Evolutionary conservation across 441 rosid genomes (phyloP), one percentile per base, ranked within the genome.

Genomic region (Populus tomentosa): DNA sequence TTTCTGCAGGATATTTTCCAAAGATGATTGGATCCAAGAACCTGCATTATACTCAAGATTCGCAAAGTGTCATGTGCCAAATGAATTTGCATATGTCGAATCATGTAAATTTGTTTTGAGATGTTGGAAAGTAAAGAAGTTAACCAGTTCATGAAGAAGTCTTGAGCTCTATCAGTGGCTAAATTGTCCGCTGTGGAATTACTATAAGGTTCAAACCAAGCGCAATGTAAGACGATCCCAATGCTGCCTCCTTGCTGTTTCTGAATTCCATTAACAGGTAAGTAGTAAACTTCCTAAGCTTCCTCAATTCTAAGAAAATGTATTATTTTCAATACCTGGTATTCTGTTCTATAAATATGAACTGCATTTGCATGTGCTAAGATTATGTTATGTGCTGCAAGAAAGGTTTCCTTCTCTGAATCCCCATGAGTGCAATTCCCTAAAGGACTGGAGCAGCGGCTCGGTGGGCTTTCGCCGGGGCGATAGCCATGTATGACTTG

Each of bases 1-100:
- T 90, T 84, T 88, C 93, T 38, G 61, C 62, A 30, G 98, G 97
- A 83, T 90, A 92, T 53, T 75, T 84, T 50, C 98, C 89, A 6
- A 76, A 30, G 30, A 87, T 84, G 33, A 90, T 76, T 4, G 93
- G 92, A 68, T 92, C 94, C 40, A 90, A 77, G 77, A 92, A 89
- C 95, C 94, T 93, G 86, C 23, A 30, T 26, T 67, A 30, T 28
- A 26, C 28, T 63, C 6, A 8, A 26, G 67, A 63, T 7, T 7
- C 2, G 2, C 67, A 63, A 62, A n/a, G 5, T 63, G 63, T 61
- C 8, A n/a, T n/a, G n/a, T n/a, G n/a, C n/a, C n/a, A n/a, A n/a
- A n/a, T n/a, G n/a, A n/a, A n/a, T n/a, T n/a, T n/a, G n/a, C n/a
- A n/a, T n/a, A n/a, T n/a, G n/a, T n/a, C n/a, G 21, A 61, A 18